Evolutionary conservation across 495 filamentous ascomycete species (phyloP).

Genomic region (Penicillium angulare): DNA sequence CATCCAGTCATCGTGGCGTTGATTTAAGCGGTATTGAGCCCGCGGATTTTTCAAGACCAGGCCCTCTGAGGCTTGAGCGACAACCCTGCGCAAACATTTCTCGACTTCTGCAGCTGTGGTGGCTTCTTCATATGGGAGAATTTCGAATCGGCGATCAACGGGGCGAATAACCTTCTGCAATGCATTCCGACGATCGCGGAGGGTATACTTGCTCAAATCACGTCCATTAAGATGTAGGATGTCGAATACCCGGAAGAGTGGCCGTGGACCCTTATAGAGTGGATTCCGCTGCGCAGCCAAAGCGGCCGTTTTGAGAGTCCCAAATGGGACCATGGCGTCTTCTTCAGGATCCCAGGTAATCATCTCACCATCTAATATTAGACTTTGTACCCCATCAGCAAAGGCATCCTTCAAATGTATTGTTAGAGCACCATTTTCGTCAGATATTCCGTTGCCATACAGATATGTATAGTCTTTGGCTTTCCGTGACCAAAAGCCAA

Average conservation of each 20-base stretch:
- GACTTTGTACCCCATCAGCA: constrained; percentile 68
- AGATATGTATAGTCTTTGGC: constrained; percentile 97
- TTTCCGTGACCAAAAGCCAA: constrained; percentile 92
- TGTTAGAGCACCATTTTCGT: constrained; percentile 76
- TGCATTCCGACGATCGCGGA: constrained; percentile 78
- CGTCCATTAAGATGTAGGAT: constrained; percentile 84
- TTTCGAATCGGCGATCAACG: constrained; percentile 73
- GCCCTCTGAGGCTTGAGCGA: constrained; percentile 86
- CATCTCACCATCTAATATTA: constrained; percentile 98
- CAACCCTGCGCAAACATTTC: constrained; percentile 71
- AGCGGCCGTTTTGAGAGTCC: constrained; percentile 90
- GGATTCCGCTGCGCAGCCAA: constrained; percentile 78
- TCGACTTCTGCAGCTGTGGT: constrained; percentile 71
- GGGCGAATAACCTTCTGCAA: constrained; percentile 63
- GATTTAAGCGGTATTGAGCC: constrained; percentile 81
- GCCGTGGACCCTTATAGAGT: constrained; percentile 68
- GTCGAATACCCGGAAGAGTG: constrained; percentile 84
- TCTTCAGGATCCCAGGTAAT: constrained; percentile 94
- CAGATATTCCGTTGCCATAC: constrained; percentile 75
- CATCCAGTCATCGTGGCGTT: constrained; percentile 96
- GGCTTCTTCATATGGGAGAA: constrained; percentile 72
- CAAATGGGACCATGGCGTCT: constrained; percentile 83
- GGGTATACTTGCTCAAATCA: constrained; percentile 74
- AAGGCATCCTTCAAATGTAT: constrained; percentile 79
- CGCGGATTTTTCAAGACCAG: constrained; percentile 92